These are phyloP conservation scores for Calonectria pauciramosa DNA, from an alignment of 2,329 filamentous ascomycete species.

Conservation along the genomic window DNA sequence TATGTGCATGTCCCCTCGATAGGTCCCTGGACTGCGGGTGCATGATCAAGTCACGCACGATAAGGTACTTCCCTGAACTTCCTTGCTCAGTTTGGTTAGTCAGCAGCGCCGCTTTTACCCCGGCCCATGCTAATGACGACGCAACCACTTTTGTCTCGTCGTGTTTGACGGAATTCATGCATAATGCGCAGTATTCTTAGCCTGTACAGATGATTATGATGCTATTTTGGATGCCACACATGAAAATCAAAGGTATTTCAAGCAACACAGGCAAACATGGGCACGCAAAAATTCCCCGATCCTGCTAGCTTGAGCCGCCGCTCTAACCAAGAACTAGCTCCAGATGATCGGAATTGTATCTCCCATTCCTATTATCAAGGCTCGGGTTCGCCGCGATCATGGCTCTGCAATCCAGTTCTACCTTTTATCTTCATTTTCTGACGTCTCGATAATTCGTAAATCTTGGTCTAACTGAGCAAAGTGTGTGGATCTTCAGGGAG, in stretches of 20 bases:
- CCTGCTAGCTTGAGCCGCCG: background rate
- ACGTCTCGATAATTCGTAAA: background rate
- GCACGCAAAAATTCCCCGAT: no score
- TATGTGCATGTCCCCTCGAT: constrained; percentile 1
- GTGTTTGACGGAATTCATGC: background rate
- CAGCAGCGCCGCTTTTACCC: background rate
- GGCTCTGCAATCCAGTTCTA: background rate
- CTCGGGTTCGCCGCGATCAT: background rate
- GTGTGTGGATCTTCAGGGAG: background rate
- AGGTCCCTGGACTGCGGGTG: constrained; percentile 1
- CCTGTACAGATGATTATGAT: background rate
- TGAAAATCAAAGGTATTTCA: background rate
- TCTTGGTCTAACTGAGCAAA: no score
- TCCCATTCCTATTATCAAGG: background rate
- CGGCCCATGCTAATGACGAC: background rate
- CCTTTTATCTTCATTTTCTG: background rate
- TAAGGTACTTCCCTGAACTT: constrained; percentile 1
- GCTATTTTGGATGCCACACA: background rate
- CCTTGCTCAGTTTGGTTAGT: background rate
- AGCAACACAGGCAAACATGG: background rate
- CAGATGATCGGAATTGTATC: background rate
- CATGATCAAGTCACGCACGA: constrained; percentile 20
- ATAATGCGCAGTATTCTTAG: background rate
- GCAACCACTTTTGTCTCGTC: background rate
- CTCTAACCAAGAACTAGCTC: background rate